phyloP scores from a whole-genome alignment of 805 yeast species.

The Pichia gijzeniarum region DNA sequence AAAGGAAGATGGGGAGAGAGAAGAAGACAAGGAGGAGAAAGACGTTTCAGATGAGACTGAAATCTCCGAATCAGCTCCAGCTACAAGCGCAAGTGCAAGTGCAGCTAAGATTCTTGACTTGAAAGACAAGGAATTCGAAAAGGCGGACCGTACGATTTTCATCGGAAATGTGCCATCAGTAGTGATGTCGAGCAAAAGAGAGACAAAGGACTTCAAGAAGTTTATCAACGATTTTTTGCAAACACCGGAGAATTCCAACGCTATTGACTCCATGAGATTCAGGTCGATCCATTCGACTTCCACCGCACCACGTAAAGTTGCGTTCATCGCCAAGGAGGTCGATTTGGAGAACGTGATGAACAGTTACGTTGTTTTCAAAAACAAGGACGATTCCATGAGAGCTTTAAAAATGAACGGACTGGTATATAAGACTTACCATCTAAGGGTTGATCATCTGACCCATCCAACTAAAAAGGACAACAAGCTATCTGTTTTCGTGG shows the following conservation, averaged over 20 bases:
- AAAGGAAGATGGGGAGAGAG: slow-evolving; percentile 6
- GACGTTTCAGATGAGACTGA: slow-evolving; percentile 1
- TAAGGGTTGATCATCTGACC: slow-evolving; percentile 88
- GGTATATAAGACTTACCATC: slow-evolving; percentile 63
- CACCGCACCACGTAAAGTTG: slow-evolving; percentile 85
- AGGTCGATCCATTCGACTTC: slow-evolving; percentile 88
- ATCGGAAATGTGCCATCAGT: slow-evolving; percentile 74
- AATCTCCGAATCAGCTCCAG: slow-evolving; percentile 20
- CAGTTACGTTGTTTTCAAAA: slow-evolving; percentile 77
- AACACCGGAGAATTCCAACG: slow-evolving; percentile 9
- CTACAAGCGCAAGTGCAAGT: slow-evolving; percentile 19
- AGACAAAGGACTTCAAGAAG: slow-evolving; percentile 58
- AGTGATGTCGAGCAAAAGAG: slow-evolving; percentile 57
- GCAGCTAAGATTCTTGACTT: slow-evolving; percentile 50
- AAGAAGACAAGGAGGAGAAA: slow-evolving; percentile 13
- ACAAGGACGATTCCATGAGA: slow-evolving; percentile 41
- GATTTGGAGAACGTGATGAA: slow-evolving; percentile 79
- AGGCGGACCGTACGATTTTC: slow-evolving; percentile 80
- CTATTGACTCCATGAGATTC: slow-evolving; percentile 72
- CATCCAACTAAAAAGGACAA: slow-evolving; percentile 86
- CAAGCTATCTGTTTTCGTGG: slow-evolving; percentile 81
- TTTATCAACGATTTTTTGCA: slow-evolving; percentile 38
- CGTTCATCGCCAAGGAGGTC: slow-evolving; percentile 72
- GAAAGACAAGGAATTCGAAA: slow-evolving; percentile 66
- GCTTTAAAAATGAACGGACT: slow-evolving; percentile 54